Base-by-base conservation (phyloP, 345 rosid species). In the Eucalyptus decipiens region DNA sequence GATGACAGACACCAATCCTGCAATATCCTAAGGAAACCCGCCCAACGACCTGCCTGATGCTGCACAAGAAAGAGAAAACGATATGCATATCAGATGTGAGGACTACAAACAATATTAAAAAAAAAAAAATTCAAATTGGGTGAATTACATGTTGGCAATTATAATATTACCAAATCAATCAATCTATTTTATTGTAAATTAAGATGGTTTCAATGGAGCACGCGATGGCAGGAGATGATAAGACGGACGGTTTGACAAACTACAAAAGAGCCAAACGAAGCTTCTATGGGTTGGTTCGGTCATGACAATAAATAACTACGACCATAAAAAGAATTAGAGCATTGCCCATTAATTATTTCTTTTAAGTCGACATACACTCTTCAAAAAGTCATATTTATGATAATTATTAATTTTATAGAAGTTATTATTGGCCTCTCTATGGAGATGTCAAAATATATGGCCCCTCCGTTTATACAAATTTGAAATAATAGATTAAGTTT, bases 1-100 rank as follows among this genome's bases (percentile, higher is more conserved):
- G 98, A 94, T 32, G 96, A 90, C 91, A 95, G 89, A 60, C 96
- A 95, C 99, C 99, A 96, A 45, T 93, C 93, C 88, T 94, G 98
- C 40, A 94, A 89, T 91, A 96, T 97, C 90, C 99, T 94, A 91
- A 95, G 91, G 94, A 97, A 97, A 43, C 97, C 98, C 62, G 96
- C 98, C 21, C 23, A 67, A 16, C 42, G 19, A 17, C 23, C 21
- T 67, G 80, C 37, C 42, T 67, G 42, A 5, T 69, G 43, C 26
- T 34, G 43, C 80, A 18, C 43, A 69, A 34, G 80, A 69, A 69
- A 69, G 43, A 69, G 24, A 69, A 32, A 67, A 67, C 3, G 80
- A 69, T 72, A 37, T 6, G 28, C 15, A 11, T 11, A 21, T 76
- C 16, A 37, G 83, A 76, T 76, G 83, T 37, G 47, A 37, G 83